Conservation (phyloP, 139 green algal species). For the Trebouxia sp. region DNA sequence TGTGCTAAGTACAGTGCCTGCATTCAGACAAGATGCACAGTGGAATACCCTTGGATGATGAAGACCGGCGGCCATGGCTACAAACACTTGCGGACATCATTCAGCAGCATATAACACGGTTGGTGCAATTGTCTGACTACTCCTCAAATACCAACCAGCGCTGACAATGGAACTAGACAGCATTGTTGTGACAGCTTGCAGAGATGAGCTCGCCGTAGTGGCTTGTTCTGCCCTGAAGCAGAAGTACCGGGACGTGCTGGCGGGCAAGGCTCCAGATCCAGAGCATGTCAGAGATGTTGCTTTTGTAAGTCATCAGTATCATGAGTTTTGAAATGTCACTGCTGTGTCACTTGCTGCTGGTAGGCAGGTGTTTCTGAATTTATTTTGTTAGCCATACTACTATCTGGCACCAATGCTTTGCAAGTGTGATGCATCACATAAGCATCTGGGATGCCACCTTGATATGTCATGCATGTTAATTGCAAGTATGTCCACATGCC, state of each 20-base stretch:
- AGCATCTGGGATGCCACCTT: too few relatives aligned
- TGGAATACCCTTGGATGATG: background rate
- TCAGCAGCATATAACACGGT: conserved; percentile 7
- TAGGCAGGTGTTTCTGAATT: too few relatives aligned
- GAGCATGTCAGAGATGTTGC: background rate
- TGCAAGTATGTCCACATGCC: too few relatives aligned
- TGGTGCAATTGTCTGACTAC: background rate
- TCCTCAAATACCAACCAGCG: background rate
- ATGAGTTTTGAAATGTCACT: background rate
- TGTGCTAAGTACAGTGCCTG: background rate
- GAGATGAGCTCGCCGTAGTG: conserved; percentile 33
- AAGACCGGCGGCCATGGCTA: conserved; percentile 10
- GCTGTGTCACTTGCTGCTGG: background rate
- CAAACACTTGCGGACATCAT: background rate
- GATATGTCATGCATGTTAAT: too few relatives aligned
- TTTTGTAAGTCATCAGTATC: conserved; percentile 21
- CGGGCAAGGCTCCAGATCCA: background rate
- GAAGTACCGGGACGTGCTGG: conserved; percentile 36
- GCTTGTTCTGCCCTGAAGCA: conserved; percentile 51
- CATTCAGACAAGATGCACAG: conserved; percentile 30
- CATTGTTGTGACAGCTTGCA: background rate
- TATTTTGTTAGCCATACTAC: too few relatives aligned
- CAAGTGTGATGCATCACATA: too few relatives aligned
- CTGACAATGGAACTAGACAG: background rate
- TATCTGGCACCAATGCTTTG: too few relatives aligned